phyloP scores from a whole-genome alignment of 495 filamentous ascomycete species.

The Aspergillus heteromorphus region DNA sequence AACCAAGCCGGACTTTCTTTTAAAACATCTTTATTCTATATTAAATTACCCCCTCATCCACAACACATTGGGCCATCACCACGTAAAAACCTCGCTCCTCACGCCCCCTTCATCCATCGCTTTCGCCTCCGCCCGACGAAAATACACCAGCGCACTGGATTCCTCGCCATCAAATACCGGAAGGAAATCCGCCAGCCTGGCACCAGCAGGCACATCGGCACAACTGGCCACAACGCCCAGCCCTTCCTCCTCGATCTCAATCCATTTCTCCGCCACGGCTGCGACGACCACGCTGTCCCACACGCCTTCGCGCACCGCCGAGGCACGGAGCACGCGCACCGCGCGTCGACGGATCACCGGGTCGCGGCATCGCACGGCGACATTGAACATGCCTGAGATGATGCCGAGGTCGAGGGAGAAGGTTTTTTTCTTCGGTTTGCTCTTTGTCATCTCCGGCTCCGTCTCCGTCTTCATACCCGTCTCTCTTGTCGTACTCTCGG shows the following conservation, averaged over 20 bases:
- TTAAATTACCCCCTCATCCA: no score
- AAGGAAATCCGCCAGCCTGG: background rate
- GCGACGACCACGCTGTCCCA: background rate
- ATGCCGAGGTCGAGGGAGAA: background rate
- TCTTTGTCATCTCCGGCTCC: no score
- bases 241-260: background rate
- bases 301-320: background rate
- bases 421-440: background rate
- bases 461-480: no score
- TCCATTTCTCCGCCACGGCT: background rate
- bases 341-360: background rate
- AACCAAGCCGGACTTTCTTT: no score
- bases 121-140: background rate
- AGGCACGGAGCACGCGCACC: background rate
- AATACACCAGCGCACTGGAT: background rate
- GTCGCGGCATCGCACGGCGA: background rate
- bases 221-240: background rate
- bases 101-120: background rate
- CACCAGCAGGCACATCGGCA: background rate
- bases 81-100: background rate
- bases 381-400: background rate
- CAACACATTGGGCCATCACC: no score
- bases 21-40: no score
- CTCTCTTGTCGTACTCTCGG: no score
- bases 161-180: background rate